phyloP scores from a whole-genome alignment of 768 basidiomycete genomes.

The Amanita subjunquillea region DNA sequence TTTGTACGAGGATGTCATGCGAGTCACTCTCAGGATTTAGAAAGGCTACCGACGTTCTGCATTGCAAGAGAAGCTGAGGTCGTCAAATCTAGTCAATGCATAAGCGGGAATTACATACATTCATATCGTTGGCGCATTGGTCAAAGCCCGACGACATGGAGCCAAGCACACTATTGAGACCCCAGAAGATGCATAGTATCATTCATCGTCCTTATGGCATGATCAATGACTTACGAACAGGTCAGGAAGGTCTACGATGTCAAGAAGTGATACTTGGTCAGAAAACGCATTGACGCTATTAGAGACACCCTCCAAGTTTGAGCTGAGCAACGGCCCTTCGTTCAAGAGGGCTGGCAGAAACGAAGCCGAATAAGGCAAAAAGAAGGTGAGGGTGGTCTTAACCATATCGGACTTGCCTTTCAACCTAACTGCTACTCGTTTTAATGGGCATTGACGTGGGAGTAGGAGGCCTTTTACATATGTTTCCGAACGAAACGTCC shows the following conservation, averaged over 20 bases:
- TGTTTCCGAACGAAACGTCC: no score
- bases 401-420: neutral
- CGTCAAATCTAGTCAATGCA: neutral
- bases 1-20: neutral
- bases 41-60: neutral
- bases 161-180: neutral
- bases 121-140: neutral
- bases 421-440: no score
- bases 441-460: no score
- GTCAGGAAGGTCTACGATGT: neutral
- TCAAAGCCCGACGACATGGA: neutral
- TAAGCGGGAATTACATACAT: neutral
- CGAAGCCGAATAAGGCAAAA: neutral
- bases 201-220: neutral
- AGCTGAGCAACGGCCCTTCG: neutral
- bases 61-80: neutral
- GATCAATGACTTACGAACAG: neutral
- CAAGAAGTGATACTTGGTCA: neutral
- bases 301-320: neutral
- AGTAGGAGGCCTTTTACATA: no score
- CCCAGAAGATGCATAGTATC: no score
- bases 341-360: neutral
- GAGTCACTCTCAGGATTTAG: neutral
- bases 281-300: neutral
- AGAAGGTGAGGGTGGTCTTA: neutral